Evolutionary conservation across 192 early-diverging fungal genomes (phyloP).

Genomic region (Backusella liffmaniae): DNA sequence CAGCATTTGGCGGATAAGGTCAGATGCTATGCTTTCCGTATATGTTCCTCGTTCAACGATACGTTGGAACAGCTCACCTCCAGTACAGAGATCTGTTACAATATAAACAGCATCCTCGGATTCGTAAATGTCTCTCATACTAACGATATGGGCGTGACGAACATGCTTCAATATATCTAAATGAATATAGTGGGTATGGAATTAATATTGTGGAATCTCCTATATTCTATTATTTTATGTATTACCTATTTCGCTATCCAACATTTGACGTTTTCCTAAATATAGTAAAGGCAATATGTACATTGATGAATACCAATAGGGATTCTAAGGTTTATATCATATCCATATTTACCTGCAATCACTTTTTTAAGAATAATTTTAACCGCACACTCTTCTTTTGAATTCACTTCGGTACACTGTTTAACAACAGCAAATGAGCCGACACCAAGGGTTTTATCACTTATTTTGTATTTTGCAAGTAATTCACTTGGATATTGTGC

Average conservation of each 20-base stretch:
- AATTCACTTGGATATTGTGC: constrained; percentile 14
- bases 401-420: constrained; percentile 51
- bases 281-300: background rate
- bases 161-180: constrained; percentile 79
- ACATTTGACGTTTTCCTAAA: constrained; percentile 49
- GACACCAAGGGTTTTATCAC: constrained; percentile 40
- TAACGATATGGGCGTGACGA: constrained; percentile 81
- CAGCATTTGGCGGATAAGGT: constrained; percentile 67
- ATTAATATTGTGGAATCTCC: background rate
- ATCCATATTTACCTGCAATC: constrained; percentile 28
- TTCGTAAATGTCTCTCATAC: constrained; percentile 66
- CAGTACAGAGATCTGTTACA: constrained; percentile 66
- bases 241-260: constrained; percentile 56
- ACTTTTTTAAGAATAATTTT: constrained; percentile 72
- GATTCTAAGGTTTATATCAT: background rate
- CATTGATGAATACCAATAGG: background rate
- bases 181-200: background rate
- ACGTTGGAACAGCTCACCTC: constrained; percentile 82
- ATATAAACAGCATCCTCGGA: constrained; percentile 64
- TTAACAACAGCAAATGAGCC: constrained; percentile 62
- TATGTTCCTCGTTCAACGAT: constrained; percentile 68
- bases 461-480: constrained; percentile 29
- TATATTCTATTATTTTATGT: background rate
- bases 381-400: constrained; percentile 56
- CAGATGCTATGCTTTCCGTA: constrained; percentile 70